Percentiles rank a stretch among this genome's conserved stretches.
Evolutionary conservation across 148 eudicot genomes (phyloP).

Genomic region (Spergularia bocconei): DNA sequence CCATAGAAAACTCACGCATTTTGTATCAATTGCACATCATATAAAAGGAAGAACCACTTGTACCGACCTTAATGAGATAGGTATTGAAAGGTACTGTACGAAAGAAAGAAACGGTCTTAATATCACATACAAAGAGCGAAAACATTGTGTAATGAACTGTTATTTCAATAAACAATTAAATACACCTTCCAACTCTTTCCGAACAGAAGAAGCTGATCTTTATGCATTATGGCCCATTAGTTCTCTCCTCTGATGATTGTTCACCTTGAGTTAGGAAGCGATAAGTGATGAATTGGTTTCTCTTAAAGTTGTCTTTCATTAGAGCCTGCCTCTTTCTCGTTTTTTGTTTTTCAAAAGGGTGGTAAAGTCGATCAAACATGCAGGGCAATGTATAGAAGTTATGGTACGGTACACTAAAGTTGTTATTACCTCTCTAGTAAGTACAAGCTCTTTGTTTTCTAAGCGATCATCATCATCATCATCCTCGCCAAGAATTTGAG

Average conservation of each 20-base stretch:
- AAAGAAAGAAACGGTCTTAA: too few relatives aligned
- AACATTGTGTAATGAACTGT: not conserved
- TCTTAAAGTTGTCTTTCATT: not conserved
- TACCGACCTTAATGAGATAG: too few relatives aligned
- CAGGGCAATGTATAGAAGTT: too few relatives aligned
- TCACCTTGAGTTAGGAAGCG: not conserved
- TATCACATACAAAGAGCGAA: too few relatives aligned
- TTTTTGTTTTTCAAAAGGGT: too few relatives aligned
- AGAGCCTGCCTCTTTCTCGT: not conserved
- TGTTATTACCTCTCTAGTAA: not conserved
- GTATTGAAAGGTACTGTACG: too few relatives aligned
- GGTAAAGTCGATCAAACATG: too few relatives aligned
- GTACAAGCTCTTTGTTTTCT: not conserved
- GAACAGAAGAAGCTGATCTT: not conserved
- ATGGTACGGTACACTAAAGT: too few relatives aligned
- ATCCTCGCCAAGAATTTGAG: not conserved
- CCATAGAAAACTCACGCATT: too few relatives aligned
- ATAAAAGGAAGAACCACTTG: too few relatives aligned
- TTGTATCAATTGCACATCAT: too few relatives aligned
- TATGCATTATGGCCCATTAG: not conserved
- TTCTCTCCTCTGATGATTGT: not conserved
- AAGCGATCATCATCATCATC: not conserved
- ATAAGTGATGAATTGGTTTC: not conserved
- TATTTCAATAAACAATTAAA: not conserved
- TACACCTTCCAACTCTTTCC: not conserved